Base-by-base conservation (phyloP, 139 green algal species). In the Closterium sp. region DNA sequence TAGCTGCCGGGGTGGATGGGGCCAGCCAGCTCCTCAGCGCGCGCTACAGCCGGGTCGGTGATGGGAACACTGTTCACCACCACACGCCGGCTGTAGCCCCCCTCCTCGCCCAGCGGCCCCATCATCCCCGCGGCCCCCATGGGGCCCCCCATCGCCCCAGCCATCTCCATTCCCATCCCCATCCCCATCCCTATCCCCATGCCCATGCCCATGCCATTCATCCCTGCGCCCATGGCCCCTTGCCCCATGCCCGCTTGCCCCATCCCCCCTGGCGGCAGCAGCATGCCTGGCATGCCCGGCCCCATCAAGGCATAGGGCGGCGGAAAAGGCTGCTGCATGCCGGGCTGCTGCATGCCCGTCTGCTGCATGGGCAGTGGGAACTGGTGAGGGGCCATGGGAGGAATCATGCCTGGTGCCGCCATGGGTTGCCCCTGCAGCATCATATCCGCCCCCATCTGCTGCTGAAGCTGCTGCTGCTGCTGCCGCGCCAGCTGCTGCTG, bases 1-100 rank as follows among this genome's bases (percentile, higher is more conserved):
- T 92, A 92, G n/a, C 31, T 31, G 4, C 89, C 89, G 7, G 89
- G 89, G 24, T 89, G 28, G 86, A 92, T 92, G 89, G 89, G 89
- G 4, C 89, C 89, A 38, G 89, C 89, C 11, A 30, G 85, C n/a
- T 92, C 73, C n/a, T 92, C 89, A 11, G 89, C 89, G 9, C 34
- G 70, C 89, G 89, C 89, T 29, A 92, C 42, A 79, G 22, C 30
- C 42, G 34, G 24, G 32, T 92, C 89, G 10, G 89, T 89, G 28
- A 92, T 92, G n/a, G 70, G 32, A 24, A 38, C 31, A 29, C 89
- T 73, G 28, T 92, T 92, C 38, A 92, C 89, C 27, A 30, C 32
- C 50, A 92, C 89, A 7, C 85, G 28, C 85, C 85, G 85, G 62
- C 62, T 79, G 62, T 79, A 79, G 62, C 62, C 62, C 62, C 62